These are phyloP conservation scores for Naganishia cerealis DNA, from an alignment of 1,284 basidiomycete species.

Conservation along the genomic window DNA sequence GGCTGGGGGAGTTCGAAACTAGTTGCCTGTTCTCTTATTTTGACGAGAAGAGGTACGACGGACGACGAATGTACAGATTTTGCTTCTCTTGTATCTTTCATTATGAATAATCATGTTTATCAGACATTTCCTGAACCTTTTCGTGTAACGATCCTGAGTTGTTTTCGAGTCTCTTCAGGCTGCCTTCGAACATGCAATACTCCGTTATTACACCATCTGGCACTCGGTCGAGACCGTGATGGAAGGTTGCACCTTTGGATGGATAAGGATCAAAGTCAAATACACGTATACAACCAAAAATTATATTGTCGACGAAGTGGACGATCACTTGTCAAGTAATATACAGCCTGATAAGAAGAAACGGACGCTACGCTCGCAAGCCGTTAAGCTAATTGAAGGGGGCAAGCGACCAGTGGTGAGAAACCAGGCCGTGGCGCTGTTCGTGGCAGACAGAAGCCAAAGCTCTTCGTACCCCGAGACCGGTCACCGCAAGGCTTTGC, in stretches of 20 bases:
- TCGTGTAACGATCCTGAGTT: no score
- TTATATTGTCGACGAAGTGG: neutral
- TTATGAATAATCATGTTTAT: neutral
- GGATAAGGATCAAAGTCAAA: neutral
- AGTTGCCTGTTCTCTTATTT: slow-evolving; percentile 21
- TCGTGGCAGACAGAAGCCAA: neutral
- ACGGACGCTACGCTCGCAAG: neutral
- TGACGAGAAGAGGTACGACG: slow-evolving; percentile 26
- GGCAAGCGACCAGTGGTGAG: neutral
- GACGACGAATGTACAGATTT: slow-evolving; percentile 29
- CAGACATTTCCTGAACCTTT: no score
- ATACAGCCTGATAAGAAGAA: neutral
- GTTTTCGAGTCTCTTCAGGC: no score
- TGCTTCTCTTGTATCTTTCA: neutral
- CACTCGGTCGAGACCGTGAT: neutral
- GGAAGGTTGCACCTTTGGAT: neutral
- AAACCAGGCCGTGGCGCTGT: neutral
- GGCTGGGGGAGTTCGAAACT: slow-evolving; percentile 28
- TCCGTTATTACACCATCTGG: no score
- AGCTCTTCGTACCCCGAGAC: neutral
- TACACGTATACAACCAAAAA: slow-evolving; percentile 3
- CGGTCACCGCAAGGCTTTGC: neutral
- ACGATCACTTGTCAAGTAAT: neutral
- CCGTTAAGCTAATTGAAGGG: neutral
- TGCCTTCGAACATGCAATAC: no score